Base-by-base conservation (phyloP, 2,329 filamentous ascomycete genomes). In the Coniochaeta sp. region DNA sequence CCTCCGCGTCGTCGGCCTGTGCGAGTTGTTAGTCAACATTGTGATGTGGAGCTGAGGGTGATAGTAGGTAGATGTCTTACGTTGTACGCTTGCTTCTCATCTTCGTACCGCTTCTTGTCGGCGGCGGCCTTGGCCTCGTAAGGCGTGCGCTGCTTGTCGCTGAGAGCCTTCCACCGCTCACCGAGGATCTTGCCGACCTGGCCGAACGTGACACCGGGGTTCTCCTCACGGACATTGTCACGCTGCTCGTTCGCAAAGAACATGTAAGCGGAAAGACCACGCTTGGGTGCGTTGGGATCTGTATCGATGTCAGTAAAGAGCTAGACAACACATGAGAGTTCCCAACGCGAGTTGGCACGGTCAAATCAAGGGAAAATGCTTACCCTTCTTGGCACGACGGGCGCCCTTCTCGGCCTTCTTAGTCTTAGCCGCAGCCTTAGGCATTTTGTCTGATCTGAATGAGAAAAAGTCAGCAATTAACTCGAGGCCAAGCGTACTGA, bases 161-260 rank as follows among this genome's bases (percentile, higher is more conserved):
- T 90, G 66, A 99, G 84, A 62, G 88, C 90, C 91, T 99, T 99
- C 95, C 95, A 99, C 81, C 90, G 89, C 86, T 97, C 93, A 79
- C 95, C 95, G 63, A 99, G 91, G 72, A 95, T 84, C 86, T 98
- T 98, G 81, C 95, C 95, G 71, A 99, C 93, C 79, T 98, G 93
- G 72, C 91, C 95, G 79, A 99, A 99, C 69, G 89, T 89, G 80
- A 98, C 96, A 70, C 93, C 93, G 42, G 93, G 93, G 85, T 98
- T 98, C 79, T 98, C 93, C 75, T 96, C 92, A 70, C 95, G 91
- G 69, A 99, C 95, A 77, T 95, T 96, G 75, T 98, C 93, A 70
- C 95, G 93, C 81, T 97, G 91, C 80, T 98, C 95, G 74, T 98
- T 98, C 86, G 95, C 95, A 77, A 98, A 99, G 89, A 98, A 98